Percentiles rank a stretch among this genome's conserved stretches.
Evolutionary conservation across 352 stramenopile species (phyloP).

Genomic region (Phytophthora pseudosyringae): DNA sequence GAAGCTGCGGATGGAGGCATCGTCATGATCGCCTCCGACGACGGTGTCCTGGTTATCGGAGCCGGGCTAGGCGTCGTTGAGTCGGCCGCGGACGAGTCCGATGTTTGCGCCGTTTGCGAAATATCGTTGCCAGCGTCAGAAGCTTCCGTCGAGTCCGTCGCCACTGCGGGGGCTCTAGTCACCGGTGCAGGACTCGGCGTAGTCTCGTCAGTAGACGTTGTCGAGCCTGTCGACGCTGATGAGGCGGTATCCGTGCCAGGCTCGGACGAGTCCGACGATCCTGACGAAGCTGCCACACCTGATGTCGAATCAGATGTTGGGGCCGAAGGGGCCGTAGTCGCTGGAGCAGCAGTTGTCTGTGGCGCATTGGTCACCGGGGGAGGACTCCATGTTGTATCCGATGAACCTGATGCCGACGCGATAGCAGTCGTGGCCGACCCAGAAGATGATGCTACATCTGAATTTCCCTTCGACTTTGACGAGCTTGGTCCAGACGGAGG

Average conservation of each 20-base stretch:
- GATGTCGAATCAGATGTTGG: constrained; percentile 20
- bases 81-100: constrained; percentile 7
- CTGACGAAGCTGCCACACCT: constrained; percentile 13
- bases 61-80: constrained; percentile 26
- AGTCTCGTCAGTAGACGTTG: constrained; percentile 23
- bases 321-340: constrained; percentile 6
- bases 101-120: constrained; percentile 27
- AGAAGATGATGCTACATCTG: constrained; percentile 20
- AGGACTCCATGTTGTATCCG: constrained; percentile 27
- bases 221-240: constrained; percentile 6
- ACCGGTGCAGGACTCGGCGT: constrained; percentile 41
- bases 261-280: constrained; percentile 19
- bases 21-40: constrained; percentile 6
- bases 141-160: constrained; percentile 11
- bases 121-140: constrained; percentile 16
- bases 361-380: constrained; percentile 34
- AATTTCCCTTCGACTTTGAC: constrained; percentile 12
- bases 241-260: constrained; percentile 6
- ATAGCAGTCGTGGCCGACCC: constrained; percentile 18
- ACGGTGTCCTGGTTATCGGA: constrained; percentile 28
- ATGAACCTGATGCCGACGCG: constrained; percentile 15
- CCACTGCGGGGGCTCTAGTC: constrained; percentile 29
- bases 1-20: constrained; percentile 29
- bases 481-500: constrained; percentile 23
- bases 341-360: constrained; percentile 17